Evolutionary conservation across 345 rosid genomes (phyloP), one percentile per base, ranked within the genome.

Genomic region (Pugionium cornutum): DNA sequence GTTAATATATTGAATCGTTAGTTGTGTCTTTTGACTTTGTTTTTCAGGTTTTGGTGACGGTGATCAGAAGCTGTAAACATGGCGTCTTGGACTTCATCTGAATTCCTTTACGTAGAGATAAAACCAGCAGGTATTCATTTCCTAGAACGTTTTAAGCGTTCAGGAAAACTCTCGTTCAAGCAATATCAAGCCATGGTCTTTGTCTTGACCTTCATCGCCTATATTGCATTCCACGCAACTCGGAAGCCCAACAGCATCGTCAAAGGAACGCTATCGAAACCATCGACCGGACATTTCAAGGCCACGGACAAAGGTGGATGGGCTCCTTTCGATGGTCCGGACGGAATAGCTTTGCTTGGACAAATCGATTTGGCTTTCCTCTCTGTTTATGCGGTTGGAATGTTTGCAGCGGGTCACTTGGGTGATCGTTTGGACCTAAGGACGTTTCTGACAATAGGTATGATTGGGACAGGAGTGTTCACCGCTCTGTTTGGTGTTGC

Each of bases 191-290:
- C 77, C 64, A 62, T 89, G 62, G 98, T 89, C 54, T 81, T 89
- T 68, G 77, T 82, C 54, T 75, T 89, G 26, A 92, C 98, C 18
- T 92, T 92, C 75, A 47, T 89, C 0, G 95, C 98, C 1, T 92
- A 89, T 45, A 4, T 83, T 0, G 78, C 88, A 80, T 92, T 85
- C 78, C 98, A 92, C 74, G 88, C 91, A 0, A 69, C 95, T 1
- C 75, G 98, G 25, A 92, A 92, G 75, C 85, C 95, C 35, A 84
- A 85, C 42, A 92, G 98, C 79, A 82, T 92, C 32, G 98, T 92
- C 76, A 87, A 92, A 80, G 86, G 96, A 62, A 72, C 88, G 3
- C 96, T 92, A 25, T 88, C 91, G 11, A 87, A 92, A 4, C 64
- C 64, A 32, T 45, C 77, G 72, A 64, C 69, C 0, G 75, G 75